Percentiles rank a stretch among this genome's conserved stretches.
Conservation (phyloP, 495 filamentous ascomycete species). For the Hypoxylon perforatum region DNA sequence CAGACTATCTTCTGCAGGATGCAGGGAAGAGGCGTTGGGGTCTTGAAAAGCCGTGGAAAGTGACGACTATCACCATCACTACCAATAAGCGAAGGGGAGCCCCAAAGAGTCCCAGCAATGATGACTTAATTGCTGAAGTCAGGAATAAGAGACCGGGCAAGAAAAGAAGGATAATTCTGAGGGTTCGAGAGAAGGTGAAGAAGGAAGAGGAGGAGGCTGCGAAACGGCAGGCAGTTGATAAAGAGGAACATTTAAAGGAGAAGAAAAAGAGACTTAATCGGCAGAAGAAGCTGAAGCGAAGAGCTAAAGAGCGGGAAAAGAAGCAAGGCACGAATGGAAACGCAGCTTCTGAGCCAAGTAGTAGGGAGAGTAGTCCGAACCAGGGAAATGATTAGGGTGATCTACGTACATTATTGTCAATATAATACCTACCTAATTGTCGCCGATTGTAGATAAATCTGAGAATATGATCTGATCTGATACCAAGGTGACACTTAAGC, state of each 20-base stretch:
- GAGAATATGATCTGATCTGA: too few relatives aligned
- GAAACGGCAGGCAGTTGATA: constrained; percentile 47
- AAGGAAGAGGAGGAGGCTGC: constrained; percentile 47
- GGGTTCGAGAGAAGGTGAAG: constrained; percentile 50
- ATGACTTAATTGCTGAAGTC: constrained; percentile 8
- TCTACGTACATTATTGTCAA: neutral
- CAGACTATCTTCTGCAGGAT: constrained; percentile 53
- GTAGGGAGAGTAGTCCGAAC: constrained; percentile 9
- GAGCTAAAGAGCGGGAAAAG: constrained; percentile 61
- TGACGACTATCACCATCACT: constrained; percentile 50
- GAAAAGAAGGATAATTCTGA: constrained; percentile 61
- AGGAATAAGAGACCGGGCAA: constrained; percentile 62
- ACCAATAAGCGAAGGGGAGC: constrained; percentile 5
- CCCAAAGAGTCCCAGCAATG: constrained; percentile 1
- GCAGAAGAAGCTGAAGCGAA: constrained; percentile 63
- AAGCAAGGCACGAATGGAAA: constrained; percentile 49
- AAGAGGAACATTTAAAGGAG: constrained; percentile 62
- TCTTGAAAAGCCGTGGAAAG: constrained; percentile 65
- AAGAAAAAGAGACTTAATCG: constrained; percentile 65
- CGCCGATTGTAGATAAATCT: too few relatives aligned
- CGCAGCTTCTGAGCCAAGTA: constrained; percentile 19
- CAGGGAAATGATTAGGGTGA: neutral
- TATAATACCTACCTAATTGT: neutral
- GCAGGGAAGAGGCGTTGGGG: constrained; percentile 60
- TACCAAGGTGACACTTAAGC: neutral